phyloP scores from a whole-genome alignment of 208 protist species.

The Wallacemonas sp. region DNA sequence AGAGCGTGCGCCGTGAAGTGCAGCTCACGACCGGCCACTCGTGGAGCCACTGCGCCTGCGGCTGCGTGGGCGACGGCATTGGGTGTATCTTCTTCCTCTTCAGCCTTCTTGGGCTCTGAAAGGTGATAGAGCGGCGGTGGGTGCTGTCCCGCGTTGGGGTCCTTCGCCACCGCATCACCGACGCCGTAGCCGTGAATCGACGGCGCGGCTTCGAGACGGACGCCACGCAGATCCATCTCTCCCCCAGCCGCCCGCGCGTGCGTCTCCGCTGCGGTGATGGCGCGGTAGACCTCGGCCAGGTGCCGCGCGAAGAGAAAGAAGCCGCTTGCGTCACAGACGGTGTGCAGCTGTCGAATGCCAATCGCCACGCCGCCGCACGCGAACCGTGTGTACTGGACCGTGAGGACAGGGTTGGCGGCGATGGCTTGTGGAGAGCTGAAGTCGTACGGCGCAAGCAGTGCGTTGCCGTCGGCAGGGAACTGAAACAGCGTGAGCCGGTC shows the following conservation, averaged over 20 bases:
- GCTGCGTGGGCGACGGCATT: background rate
- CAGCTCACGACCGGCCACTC: conserved; percentile 20
- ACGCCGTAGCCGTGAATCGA: conserved; percentile 9
- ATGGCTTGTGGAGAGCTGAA: conserved; percentile 11
- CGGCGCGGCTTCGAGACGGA: background rate
- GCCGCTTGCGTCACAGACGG: conserved; percentile 23
- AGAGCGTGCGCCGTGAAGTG: conserved; percentile 26
- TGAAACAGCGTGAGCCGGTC: conserved; percentile 23
- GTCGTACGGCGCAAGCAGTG: conserved; percentile 24
- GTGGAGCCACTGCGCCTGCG: background rate
- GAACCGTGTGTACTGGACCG: conserved; percentile 34
- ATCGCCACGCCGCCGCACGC: conserved; percentile 29
- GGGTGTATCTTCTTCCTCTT: background rate
- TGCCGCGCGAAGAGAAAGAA: conserved; percentile 23
- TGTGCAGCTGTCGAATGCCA: conserved; percentile 28
- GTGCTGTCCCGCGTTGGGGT: background rate
- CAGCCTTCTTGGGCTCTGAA: background rate
- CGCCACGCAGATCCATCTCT: background rate
- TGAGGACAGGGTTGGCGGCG: conserved; percentile 13
- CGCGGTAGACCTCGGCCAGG: conserved; percentile 18
- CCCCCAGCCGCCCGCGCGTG: background rate
- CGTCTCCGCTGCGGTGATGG: background rate
- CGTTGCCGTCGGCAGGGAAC: conserved; percentile 26
- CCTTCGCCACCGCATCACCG: background rate
- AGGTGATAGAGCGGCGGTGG: background rate